Conservation (phyloP, 2,329 filamentous ascomycete genomes). For the Penicillium concentricum region DNA sequence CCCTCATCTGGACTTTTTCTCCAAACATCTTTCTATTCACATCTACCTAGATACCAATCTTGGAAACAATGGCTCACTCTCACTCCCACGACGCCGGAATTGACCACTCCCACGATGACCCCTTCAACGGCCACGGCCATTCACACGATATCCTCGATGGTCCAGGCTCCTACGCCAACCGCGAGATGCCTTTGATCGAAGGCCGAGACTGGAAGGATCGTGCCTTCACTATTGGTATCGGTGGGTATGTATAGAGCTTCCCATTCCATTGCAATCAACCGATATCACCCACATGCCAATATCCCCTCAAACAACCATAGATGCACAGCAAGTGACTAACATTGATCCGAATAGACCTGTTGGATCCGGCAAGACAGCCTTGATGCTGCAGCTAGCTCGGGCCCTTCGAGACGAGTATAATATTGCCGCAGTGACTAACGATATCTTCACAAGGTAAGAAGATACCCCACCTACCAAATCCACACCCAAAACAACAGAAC, state of each 20-base stretch:
- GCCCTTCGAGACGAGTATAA: slow-evolving; percentile 77
- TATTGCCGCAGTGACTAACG: slow-evolving; percentile 95
- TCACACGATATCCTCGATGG: slow-evolving; percentile 93
- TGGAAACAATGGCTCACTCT: slow-evolving; percentile 35
- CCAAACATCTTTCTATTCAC: background rate
- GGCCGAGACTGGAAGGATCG: slow-evolving; percentile 83
- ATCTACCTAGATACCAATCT: background rate
- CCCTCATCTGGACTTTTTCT: slow-evolving; percentile 13
- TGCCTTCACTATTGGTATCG: slow-evolving; percentile 96
- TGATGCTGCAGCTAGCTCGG: slow-evolving; percentile 91
- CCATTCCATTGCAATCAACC: background rate
- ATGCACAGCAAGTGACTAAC: background rate
- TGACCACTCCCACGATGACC: slow-evolving; percentile 53
- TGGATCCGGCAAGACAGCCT: slow-evolving; percentile 92
- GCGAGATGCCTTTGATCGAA: slow-evolving; percentile 91
- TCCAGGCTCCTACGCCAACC: slow-evolving; percentile 81
- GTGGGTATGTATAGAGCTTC: slow-evolving; percentile 64
- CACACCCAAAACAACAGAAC: background rate
- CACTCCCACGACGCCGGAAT: slow-evolving; percentile 40
- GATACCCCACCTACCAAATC: background rate
- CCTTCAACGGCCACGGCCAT: slow-evolving; percentile 74
- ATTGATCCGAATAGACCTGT: slow-evolving; percentile 66
- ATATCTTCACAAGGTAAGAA: slow-evolving; percentile 83
- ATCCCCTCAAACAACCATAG: background rate
- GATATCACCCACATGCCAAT: background rate